Base-by-base conservation (phyloP, 768 basidiomycete genomes). In the Trametes punicea region DNA sequence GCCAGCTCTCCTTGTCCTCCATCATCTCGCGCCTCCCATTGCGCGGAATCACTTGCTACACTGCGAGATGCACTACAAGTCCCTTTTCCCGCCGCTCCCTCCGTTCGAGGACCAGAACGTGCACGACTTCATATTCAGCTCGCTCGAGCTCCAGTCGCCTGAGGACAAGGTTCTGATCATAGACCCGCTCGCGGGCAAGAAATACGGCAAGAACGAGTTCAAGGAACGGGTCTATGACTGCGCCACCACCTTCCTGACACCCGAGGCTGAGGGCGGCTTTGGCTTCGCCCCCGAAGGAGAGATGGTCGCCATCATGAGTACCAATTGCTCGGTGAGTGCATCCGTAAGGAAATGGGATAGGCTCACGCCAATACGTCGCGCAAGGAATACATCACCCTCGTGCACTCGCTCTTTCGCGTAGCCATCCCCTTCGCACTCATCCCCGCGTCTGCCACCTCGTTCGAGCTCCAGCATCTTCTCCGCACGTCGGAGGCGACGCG, bases 241-340 rank as follows among this genome's bases (percentile, higher is more conserved):
- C 15, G 79, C 83, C 2, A 86, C 85, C 0, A 84, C 80, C 0
- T 72, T 89, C 5, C 36, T 53, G 20, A 27, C 61, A 3, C 73
- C 79, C 5, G 55, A 70, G 11, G 60, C 70, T 0, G 66, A 77
- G 16, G 85, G 85, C 0, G 86, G 88, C 0, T 71, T 87, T 1
- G 85, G 79, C 0, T 64, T 90, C 10, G 67, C 68, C 0, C 73
- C 72, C 38, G 72, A 77, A 18, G 74, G 74, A 0, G 84, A 87
- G 49, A 79, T 88, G 21, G 75, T 89, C 18, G 89, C 86, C 6
- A 80, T 91, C 15, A 77, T 89, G 65, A 81, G 81, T 68, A 78
- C 85, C 42, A 91, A 90, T 65, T 84, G 79, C 31, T 65, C 83
- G 67, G 89, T 88, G 69, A 60, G 81, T 68, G 6, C 15, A 7